These are phyloP conservation scores for Sclerotinia borealis DNA, from an alignment of 2,329 filamentous ascomycete genomes.

Conservation along the genomic window DNA sequence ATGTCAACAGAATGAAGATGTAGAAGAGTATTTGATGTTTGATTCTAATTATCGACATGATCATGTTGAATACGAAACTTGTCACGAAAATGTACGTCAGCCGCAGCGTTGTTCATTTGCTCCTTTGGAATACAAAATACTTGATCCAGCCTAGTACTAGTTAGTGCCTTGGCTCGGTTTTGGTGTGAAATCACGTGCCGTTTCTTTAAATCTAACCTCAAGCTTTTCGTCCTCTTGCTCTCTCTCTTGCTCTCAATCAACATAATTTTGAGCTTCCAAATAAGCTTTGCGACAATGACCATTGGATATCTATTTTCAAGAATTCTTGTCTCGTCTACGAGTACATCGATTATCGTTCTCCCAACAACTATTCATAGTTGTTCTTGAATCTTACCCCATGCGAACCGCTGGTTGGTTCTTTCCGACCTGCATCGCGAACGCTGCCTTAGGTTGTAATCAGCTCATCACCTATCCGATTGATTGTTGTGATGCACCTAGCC, in stretches of 20 bases:
- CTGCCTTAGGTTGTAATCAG: background rate
- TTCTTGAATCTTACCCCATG: background rate
- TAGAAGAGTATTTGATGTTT: background rate
- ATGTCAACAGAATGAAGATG: background rate
- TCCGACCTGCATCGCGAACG: background rate
- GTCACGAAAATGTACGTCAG: background rate
- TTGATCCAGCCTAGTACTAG: slow-evolving; percentile 2
- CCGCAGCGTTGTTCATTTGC: background rate
- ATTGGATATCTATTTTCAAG: fast-evolving
- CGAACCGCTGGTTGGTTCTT: background rate
- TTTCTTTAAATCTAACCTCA: background rate
- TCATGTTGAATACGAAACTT: background rate
- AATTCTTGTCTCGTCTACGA: background rate
- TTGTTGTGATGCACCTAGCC: background rate
- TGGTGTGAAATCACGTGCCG: background rate
- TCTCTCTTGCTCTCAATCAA: background rate
- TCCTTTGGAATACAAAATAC: background rate
- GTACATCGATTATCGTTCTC: background rate
- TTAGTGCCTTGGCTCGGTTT: background rate
- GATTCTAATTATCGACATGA: background rate
- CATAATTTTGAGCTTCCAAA: background rate
- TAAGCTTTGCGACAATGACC: too few species aligned
- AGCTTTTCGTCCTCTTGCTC: too few species aligned
- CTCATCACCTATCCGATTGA: background rate
- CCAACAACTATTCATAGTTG: background rate